Base-by-base conservation (phyloP, 2,329 filamentous ascomycete genomes). In the Trichoderma arundinaceum region DNA sequence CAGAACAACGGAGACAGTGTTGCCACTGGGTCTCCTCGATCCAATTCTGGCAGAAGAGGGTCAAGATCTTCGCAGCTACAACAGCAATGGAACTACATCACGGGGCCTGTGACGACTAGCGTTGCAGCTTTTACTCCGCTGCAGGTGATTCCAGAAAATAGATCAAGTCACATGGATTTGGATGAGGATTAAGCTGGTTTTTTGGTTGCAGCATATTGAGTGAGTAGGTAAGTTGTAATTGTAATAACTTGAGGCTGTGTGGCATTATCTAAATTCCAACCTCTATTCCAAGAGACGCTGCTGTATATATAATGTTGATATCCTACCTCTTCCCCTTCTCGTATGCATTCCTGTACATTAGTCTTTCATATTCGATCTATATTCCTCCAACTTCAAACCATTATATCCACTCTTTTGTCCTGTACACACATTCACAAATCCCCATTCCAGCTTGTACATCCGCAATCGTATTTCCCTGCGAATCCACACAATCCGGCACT, bases 401-500 rank as follows among this genome's bases (percentile, higher is more conserved):
- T 10, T 19, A 41, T 9, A 39, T 39, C 17, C 57, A 60, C 5
- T 17, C 8, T 13, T 46, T 32, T 22, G 57, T 62, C 38, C 10
- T 41, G 66, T 82, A 82, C 17, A 71, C 71, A 66, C 80, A 82
- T 46, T 72, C 69, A 62, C 80, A 82, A 12, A 73, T 71, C 6
- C 76, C 76, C 1, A 67, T 61, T 9, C 77, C 76, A 8, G 76
- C 74, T 64, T 78, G 77, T 4, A 81, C 71, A 59, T 76, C 71
- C 0, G 77, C 78, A 32, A 83, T 71, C n/a, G 64, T 65, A 1
- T 73, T 71, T 3, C 81, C 80, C 4, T 72, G 65, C 3, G 67
- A 68, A 58, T 82, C 78, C 57, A 77, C 80, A 74, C 89, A 91
- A 19, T 81, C 79, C 1, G 88, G 88, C 38, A 70, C 69, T 5